A percentile compares a stretch with the other conserved stretches of the same genome.
These are phyloP conservation scores for Spencermartinsiella europaea DNA, from an alignment of 805 yeast species.

Conservation along the genomic window DNA sequence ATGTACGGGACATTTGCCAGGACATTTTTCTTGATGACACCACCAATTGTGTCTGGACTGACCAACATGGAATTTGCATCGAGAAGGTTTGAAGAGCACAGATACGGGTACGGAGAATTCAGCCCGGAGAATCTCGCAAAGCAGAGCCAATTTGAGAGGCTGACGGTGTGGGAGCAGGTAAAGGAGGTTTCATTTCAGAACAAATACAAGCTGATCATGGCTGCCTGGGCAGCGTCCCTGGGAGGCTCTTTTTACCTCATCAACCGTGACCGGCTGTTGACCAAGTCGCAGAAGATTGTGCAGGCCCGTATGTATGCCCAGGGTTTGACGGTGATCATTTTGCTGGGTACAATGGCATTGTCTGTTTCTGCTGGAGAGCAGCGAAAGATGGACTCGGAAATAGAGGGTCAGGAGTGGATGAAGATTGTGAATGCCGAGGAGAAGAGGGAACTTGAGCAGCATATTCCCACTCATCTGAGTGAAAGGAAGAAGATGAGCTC, in stretches of 20 bases:
- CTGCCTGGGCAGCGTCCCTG: slow-evolving; percentile 75
- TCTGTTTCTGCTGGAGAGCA: slow-evolving; percentile 54
- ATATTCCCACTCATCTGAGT: slow-evolving; percentile 14
- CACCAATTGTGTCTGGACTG: slow-evolving; percentile 58
- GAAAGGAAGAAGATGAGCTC: slow-evolving; percentile 5
- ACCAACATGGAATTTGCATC: slow-evolving; percentile 72
- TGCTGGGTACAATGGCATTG: slow-evolving; percentile 54
- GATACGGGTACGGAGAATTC: slow-evolving; percentile 48
- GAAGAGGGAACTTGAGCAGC: slow-evolving; percentile 26
- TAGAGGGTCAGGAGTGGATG: slow-evolving; percentile 40
- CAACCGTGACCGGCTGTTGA: slow-evolving; percentile 68
- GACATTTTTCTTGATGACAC: slow-evolving; percentile 63
- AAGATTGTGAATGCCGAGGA: slow-evolving; percentile 42
- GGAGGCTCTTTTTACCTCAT: slow-evolving; percentile 74
- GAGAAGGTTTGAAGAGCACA: slow-evolving; percentile 53
- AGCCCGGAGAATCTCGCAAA: slow-evolving; percentile 35
- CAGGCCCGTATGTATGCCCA: slow-evolving; percentile 92
- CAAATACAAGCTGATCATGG: slow-evolving; percentile 60
- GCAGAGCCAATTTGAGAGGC: slow-evolving; percentile 1
- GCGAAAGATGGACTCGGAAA: slow-evolving; percentile 34
- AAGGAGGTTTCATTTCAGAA: slow-evolving; percentile 43
- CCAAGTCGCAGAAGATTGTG: slow-evolving; percentile 72
- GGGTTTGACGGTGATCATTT: slow-evolving; percentile 65
- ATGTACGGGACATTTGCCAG: slow-evolving; percentile 29
- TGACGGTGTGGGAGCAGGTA: slow-evolving; percentile 1